Conservation (phyloP, 148 eudicot genomes). For the Nepenthes mirabilis region DNA sequence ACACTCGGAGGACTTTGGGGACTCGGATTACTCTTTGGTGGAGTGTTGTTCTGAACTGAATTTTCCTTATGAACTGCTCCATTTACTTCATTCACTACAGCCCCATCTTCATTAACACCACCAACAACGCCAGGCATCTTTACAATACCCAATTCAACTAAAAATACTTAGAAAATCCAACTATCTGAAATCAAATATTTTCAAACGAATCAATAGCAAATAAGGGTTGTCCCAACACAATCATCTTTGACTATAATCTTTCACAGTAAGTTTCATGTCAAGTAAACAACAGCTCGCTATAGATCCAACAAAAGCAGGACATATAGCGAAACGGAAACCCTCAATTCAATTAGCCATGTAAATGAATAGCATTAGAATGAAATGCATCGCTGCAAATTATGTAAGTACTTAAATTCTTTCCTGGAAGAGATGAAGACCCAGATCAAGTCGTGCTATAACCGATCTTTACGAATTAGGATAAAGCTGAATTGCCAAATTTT, state of each 20-base stretch:
- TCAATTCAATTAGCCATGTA: no score
- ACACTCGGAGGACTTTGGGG: conserved; percentile 38
- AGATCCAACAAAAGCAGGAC: no score
- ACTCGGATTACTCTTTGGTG: conserved; percentile 35
- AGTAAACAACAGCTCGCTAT: no score
- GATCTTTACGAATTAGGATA: neutral
- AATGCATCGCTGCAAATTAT: no score
- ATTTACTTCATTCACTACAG: conserved; percentile 14
- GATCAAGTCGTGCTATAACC: neutral
- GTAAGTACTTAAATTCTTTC: no score
- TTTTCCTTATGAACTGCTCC: conserved; percentile 39
- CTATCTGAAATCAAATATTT: neutral
- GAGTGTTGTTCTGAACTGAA: conserved; percentile 21
- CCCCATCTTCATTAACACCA: conserved; percentile 40
- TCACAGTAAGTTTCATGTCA: no score
- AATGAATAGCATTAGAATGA: no score
- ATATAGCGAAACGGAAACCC: no score
- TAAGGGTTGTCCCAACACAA: no score
- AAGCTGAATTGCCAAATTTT: neutral
- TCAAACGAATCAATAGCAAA: neutral
- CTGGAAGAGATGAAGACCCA: no score
- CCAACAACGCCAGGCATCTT: conserved; percentile 78
- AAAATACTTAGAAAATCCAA: conserved; percentile 1
- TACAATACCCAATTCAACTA: neutral
- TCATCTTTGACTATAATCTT: no score